These are phyloP conservation scores for Colletotrichum orchidophilum DNA, from an alignment of 2,329 filamentous ascomycete species.

Conservation along the genomic window DNA sequence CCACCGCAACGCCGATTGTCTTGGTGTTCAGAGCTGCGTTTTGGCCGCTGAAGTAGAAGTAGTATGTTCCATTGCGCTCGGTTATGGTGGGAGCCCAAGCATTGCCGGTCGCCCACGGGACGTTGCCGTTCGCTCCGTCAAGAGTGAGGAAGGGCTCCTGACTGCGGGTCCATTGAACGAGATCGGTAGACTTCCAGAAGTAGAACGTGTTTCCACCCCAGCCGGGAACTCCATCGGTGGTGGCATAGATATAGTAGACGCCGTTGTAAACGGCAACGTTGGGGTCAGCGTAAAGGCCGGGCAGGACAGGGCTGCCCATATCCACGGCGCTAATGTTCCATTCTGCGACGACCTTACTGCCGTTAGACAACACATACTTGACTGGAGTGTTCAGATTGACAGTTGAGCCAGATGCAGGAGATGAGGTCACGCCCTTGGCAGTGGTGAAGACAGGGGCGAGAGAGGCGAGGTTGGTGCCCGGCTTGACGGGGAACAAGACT, in stretches of 20 bases:
- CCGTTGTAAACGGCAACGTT: slow-evolving; percentile 55
- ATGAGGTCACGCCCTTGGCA: slow-evolving; percentile 32
- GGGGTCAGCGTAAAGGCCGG: slow-evolving; percentile 55
- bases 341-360: neutral
- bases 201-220: slow-evolving; percentile 60
- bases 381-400: slow-evolving; percentile 33
- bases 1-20: slow-evolving; percentile 69
- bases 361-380: slow-evolving; percentile 34
- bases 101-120: slow-evolving; percentile 73
- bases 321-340: slow-evolving; percentile 34
- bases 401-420: slow-evolving; percentile 33
- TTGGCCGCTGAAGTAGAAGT: slow-evolving; percentile 68
- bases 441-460: slow-evolving; percentile 36
- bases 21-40: slow-evolving; percentile 62
- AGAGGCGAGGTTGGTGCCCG: slow-evolving; percentile 34
- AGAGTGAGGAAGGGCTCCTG: slow-evolving; percentile 54
- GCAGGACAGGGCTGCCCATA: slow-evolving; percentile 46
- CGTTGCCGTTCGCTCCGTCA: slow-evolving; percentile 57
- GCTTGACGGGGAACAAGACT: slow-evolving; percentile 35
- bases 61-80: slow-evolving; percentile 67
- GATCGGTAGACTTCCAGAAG: slow-evolving; percentile 55
- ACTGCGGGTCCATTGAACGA: slow-evolving; percentile 52
- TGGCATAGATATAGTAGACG: slow-evolving; percentile 58
- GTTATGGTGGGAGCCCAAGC: slow-evolving; percentile 74
- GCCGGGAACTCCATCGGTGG: slow-evolving; percentile 53